phyloP scores from a whole-genome alignment of 2,329 filamentous ascomycete species.

The Fusarium praegraminearum region DNA sequence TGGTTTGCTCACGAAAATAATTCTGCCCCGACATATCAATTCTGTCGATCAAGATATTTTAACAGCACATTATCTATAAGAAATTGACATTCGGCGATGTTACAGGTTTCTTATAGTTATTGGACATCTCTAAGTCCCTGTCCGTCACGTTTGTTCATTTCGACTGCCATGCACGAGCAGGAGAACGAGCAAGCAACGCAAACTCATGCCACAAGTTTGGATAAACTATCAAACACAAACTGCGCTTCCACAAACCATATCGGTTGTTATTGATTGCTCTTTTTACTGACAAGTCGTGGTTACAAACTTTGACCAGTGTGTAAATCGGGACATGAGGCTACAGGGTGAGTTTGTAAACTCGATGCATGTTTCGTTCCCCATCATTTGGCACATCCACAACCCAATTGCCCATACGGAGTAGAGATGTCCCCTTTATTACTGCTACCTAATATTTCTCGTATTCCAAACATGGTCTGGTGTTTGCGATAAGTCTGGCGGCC shows the following conservation, averaged over 20 bases:
- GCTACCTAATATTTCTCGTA: neutral
- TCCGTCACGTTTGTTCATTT: conserved; percentile 11
- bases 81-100: neutral
- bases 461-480: neutral
- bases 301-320: neutral
- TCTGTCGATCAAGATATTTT: neutral
- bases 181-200: conserved; percentile 1
- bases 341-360: neutral
- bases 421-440: neutral
- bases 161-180: neutral
- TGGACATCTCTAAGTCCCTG: neutral
- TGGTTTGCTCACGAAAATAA: neutral
- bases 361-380: too few relatives aligned
- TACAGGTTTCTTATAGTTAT: conserved; percentile 18
- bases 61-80: too few relatives aligned
- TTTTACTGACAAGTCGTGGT: too few relatives aligned
- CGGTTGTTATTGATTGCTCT: neutral
- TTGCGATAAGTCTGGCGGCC: neutral
- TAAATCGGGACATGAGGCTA: neutral
- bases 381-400: neutral
- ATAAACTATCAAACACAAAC: neutral
- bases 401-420: too few relatives aligned
- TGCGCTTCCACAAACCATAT: neutral
- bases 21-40: conserved; percentile 1
- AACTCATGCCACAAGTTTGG: neutral